These are phyloP conservation scores for Puccinia hordei DNA, from an alignment of 1,284 basidiomycete species.

Conservation along the genomic window DNA sequence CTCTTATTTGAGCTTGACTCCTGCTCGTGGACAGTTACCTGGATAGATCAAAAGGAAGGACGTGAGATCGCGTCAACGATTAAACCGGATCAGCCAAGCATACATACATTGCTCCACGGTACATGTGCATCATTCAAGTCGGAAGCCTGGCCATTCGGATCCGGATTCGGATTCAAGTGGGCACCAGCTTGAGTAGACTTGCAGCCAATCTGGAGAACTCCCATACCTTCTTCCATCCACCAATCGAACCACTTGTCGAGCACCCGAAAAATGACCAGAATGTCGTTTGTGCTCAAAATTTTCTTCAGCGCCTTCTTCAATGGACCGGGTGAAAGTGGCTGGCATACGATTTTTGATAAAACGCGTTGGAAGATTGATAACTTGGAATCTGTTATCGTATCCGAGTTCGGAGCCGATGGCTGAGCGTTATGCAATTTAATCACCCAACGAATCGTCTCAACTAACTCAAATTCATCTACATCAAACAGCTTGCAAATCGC, in stretches of 20 bases:
- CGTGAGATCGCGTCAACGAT: background rate
- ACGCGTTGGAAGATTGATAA: background rate
- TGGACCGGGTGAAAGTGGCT: conserved; percentile 6
- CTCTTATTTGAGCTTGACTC: background rate
- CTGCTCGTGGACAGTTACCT: background rate
- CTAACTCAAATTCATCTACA: conserved; percentile 16
- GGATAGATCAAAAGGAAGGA: background rate
- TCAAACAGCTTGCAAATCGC: conserved; percentile 29
- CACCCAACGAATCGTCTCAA: conserved; percentile 23
- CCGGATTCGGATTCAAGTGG: background rate
- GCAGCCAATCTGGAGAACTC: background rate
- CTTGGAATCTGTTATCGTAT: background rate
- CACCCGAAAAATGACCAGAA: conserved; percentile 12
- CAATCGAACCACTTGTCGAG: conserved; percentile 39
- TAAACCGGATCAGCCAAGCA: background rate
- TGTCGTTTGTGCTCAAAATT: conserved; percentile 17
- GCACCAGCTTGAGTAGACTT: background rate
- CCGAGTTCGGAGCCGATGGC: background rate
- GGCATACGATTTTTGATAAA: conserved; percentile 20
- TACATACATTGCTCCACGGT: background rate
- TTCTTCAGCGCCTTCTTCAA: conserved; percentile 23
- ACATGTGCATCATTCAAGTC: background rate
- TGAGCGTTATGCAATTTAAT: conserved; percentile 18
- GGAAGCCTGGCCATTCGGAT: background rate
- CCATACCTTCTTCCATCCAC: conserved; percentile 27